Evolutionary conservation across 768 basidiomycete genomes (phyloP), one percentile per base, ranked within the genome.

Genomic region (Filobasidium floriforme): DNA sequence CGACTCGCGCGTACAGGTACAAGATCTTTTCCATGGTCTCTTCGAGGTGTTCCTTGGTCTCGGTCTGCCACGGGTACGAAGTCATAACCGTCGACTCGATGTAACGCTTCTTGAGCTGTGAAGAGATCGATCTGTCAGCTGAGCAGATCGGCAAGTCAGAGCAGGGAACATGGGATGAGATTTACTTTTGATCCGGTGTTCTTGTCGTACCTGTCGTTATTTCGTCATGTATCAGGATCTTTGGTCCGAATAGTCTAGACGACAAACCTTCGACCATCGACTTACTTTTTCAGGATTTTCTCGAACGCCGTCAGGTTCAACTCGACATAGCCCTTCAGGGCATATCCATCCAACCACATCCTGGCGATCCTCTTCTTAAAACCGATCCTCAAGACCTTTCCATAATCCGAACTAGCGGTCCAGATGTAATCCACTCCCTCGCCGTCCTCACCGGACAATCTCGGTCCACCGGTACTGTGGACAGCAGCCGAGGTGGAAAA

Each of bases 211-310:
- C 90, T 92, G 68, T 1, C 59, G 7, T 62, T 52, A 67, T 12
- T 57, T 29, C 51, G 66, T n/a, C 41, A 49, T 67, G 62, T 67
- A 67, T 41, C 51, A 41, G 28, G 19, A 24, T 24, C 61, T 14
- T 46, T 37, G 18, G n/a, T 51, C 29, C 18, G 19, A n/a, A 49
- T 22, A 24, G 19, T 41, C 40, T n/a, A 59, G 14, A 32, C 51
- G 10, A 1, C 14, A 28, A 5, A 3, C 9, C 41, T 15, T 51
- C 52, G 54, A 55, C 63, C 60, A n/a, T 6, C 14, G 37, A 77
- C 85, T 65, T 75, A 92, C 88, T 97, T 97, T 80, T 97, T 97
- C 74, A 93, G 76, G 43, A 94, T 92, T 82, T 97, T 97, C 71
- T 90, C 85, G 80, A 97, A 91, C 0, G 92, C 94, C 0, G 90